Conservation (phyloP, 768 basidiomycete species). For the Rhizopogon sp. region DNA sequence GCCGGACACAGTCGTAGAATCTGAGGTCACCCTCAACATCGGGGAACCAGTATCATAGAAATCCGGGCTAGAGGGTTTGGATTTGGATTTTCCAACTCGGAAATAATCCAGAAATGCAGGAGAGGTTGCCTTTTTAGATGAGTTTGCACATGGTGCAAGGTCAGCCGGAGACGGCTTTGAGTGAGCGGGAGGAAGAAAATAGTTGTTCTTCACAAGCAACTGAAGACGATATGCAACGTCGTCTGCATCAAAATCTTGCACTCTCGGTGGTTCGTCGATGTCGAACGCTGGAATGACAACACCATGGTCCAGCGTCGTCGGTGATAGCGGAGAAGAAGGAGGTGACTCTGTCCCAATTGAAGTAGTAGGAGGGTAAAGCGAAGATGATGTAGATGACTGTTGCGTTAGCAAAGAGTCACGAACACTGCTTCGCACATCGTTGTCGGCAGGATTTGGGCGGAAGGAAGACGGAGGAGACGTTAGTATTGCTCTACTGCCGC, state of each 20-base stretch:
- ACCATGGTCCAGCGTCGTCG: conserved; percentile 37
- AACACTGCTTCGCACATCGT: conserved; percentile 47
- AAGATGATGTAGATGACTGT: conserved; percentile 66
- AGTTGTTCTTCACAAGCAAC: conserved; percentile 81
- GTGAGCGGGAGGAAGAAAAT: conserved; percentile 86
- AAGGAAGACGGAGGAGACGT: conserved; percentile 31
- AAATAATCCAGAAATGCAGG: conserved; percentile 66
- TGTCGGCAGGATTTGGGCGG: conserved; percentile 20
- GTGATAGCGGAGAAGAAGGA: conserved; percentile 51
- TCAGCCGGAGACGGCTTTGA: conserved; percentile 72
- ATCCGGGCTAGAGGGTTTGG: conserved; percentile 54
- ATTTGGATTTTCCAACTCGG: conserved; percentile 60
- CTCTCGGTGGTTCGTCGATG: conserved; percentile 39
- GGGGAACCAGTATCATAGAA: conserved; percentile 35
- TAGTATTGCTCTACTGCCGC: conserved; percentile 28
- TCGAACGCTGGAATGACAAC: conserved; percentile 43
- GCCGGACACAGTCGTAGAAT: conserved; percentile 49
- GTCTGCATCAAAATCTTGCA: conserved; percentile 57
- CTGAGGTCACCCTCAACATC: conserved; percentile 59
- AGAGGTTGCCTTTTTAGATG: conserved; percentile 40
- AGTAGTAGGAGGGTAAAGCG: conserved; percentile 72
- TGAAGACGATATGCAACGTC: conserved; percentile 84
- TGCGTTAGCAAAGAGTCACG: conserved; percentile 54
- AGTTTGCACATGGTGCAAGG: conserved; percentile 36
- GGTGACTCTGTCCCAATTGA: conserved; percentile 63